Percentiles rank a stretch among this genome's conserved stretches.
Evolutionary conservation across 1,139 yeast species (phyloP).

Genomic region (Eremothecium coryli): DNA sequence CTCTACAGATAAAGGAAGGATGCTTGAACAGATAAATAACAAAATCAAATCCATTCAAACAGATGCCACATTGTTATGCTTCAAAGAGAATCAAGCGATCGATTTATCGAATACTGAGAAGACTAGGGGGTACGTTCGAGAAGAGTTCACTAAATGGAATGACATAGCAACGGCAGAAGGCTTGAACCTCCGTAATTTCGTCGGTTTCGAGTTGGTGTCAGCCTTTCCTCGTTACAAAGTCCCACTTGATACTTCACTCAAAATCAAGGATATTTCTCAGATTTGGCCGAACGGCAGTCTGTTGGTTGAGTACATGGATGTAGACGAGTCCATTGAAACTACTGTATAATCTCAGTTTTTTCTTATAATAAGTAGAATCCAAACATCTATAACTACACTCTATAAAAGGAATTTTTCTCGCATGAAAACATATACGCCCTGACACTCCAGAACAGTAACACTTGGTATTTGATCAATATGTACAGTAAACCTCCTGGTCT

Average conservation of each 20-base stretch:
- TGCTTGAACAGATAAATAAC: slow-evolving; percentile 7
- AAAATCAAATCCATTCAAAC: slow-evolving; percentile 13
- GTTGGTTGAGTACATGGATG: slow-evolving; percentile 39
- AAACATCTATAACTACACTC: no score
- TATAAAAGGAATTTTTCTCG: no score
- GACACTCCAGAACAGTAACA: no score
- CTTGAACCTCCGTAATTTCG: slow-evolving; percentile 31
- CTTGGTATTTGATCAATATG: background rate
- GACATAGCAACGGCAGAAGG: slow-evolving; percentile 17
- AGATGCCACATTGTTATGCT: slow-evolving; percentile 18
- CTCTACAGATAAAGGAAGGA: slow-evolving; percentile 9
- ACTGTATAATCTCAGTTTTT: no score
- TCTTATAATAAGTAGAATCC: no score
- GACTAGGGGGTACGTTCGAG: slow-evolving; percentile 11
- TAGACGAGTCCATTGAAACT: no score
- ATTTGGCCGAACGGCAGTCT: slow-evolving; percentile 59
- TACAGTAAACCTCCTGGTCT: background rate
- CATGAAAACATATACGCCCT: no score
- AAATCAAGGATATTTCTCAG: slow-evolving; percentile 35
- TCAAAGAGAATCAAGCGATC: slow-evolving; percentile 16
- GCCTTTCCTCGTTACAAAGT: slow-evolving; percentile 49
- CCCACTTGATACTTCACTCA: slow-evolving; percentile 24
- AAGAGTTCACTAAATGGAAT: slow-evolving; percentile 17
- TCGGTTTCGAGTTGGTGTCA: slow-evolving; percentile 43
- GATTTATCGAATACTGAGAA: slow-evolving; percentile 9